Evolutionary conservation across 2,329 filamentous ascomycete species (phyloP), one percentile per base, ranked within the genome.

Genomic region (Grosmannia clavigera): DNA sequence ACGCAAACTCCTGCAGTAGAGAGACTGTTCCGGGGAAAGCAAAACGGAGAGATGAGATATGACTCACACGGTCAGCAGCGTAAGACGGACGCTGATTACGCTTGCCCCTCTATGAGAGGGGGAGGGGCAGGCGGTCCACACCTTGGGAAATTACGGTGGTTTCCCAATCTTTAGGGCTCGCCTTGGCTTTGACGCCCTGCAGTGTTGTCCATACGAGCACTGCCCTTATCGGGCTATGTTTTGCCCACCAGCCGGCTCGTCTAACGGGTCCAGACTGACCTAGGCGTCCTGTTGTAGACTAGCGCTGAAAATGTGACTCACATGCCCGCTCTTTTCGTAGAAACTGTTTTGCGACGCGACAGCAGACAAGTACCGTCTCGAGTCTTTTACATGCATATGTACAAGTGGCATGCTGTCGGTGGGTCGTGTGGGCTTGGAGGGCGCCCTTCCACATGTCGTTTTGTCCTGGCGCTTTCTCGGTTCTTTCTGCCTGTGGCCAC

Each of bases 301-400:
- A 63, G 62, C 62, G 43, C 31, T 1, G 31, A 55, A 62, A 58
- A 61, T 68, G 65, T 69, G 68, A 69, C 60, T 68, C 68, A 69
- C 65, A 67, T 63, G 62, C 33, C 31, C 33, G 5, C 11, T 19
- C n/a, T 40, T 12, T 14, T 55, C 52, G 29, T 55, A 55, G 19
- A 22, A 46, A n/a, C 6, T n/a, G 19, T 5, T 46, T 31, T 46
- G 43, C 43, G 43, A 46, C 52, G 29, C 52, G 29, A 31, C 29
- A 25, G 16, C 31, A 2, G 31, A 5, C 29, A 55, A 38, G 29
- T 29, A 52, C 50, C 27, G 22, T 27, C 43, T 5, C 43, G 7
- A 9, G 16, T 19, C 16, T 4, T 35, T 38, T 35, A 5, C 54
- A 14, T 5, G 54, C 35, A 27, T 12, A 35, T 52, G 5, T 52